phyloP scores from a whole-genome alignment of 768 basidiomycete species.

The Kwoniella dendrophila region DNA sequence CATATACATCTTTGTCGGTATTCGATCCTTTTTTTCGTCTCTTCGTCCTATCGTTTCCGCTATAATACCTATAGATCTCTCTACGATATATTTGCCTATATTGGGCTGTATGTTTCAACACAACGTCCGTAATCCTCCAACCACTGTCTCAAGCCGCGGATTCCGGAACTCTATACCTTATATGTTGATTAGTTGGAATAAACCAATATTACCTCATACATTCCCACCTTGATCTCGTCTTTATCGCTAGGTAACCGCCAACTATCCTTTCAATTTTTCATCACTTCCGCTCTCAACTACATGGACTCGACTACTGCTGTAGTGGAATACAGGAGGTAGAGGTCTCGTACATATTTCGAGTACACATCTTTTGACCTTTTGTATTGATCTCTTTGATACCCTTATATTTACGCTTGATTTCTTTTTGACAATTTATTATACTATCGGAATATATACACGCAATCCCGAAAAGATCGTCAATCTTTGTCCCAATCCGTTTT shows the following conservation, averaged over 20 bases:
- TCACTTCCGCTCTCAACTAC: neutral
- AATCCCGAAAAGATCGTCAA: constrained; percentile 2
- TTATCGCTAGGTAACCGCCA: neutral
- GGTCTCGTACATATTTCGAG: too few relatives aligned
- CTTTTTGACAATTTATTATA: neutral
- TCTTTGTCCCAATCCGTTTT: neutral
- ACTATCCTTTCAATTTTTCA: too few relatives aligned
- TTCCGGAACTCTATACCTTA: neutral
- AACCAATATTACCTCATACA: neutral
- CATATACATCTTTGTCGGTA: neutral
- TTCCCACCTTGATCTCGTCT: neutral
- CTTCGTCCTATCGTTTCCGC: neutral
- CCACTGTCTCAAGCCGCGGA: neutral
- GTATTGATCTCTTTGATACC: neutral
- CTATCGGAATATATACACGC: neutral
- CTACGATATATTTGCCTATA: too few relatives aligned
- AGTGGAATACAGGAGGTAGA: too few relatives aligned
- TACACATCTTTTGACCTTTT: too few relatives aligned
- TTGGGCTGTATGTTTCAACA: neutral
- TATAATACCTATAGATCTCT: neutral
- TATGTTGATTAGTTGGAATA: neutral
- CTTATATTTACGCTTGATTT: neutral
- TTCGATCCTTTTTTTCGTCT: neutral
- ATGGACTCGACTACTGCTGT: neutral
- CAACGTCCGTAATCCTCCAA: neutral